These are phyloP conservation scores for Hura crepitans DNA, from an alignment of 441 rosid genomes.

Conservation along the genomic window DNA sequence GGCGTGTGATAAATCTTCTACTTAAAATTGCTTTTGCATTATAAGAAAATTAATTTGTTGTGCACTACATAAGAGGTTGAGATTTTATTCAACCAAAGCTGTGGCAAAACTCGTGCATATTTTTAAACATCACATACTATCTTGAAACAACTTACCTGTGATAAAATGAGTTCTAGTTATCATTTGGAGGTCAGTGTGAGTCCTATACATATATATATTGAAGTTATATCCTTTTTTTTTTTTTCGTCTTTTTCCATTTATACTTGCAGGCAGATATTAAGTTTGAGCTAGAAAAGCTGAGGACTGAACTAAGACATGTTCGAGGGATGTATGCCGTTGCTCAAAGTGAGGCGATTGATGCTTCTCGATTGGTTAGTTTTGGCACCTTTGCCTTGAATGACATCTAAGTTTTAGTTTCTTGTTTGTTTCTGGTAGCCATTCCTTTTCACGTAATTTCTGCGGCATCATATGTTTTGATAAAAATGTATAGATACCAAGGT, in stretches of 20 bases:
- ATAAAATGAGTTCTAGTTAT: background rate
- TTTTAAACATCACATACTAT: background rate
- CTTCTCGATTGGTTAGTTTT: slow-evolving; percentile 63
- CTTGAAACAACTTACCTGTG: background rate
- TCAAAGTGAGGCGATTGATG: slow-evolving; percentile 67
- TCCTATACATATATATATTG: background rate
- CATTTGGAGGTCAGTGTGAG: background rate
- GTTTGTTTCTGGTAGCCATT: background rate
- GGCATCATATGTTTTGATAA: too few species aligned
- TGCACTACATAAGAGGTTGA: background rate
- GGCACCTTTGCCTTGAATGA: background rate
- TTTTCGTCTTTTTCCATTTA: too few species aligned
- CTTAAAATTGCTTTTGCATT: background rate
- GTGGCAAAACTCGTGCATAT: background rate
- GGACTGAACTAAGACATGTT: slow-evolving; percentile 71
- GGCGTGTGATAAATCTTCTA: background rate
- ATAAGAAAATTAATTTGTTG: background rate
- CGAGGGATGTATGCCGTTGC: slow-evolving; percentile 70
- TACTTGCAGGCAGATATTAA: slow-evolving; percentile 45
- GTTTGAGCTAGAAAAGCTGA: slow-evolving; percentile 81
- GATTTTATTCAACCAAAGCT: background rate
- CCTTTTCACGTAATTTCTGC: background rate
- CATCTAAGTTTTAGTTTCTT: background rate
- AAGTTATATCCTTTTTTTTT: slow-evolving; percentile 14
- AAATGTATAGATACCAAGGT: background rate